Percentiles rank a stretch among this genome's conserved stretches.
phyloP scores from a whole-genome alignment of 2,329 filamentous ascomycete genomes.

The Botrytis paeoniae region DNA sequence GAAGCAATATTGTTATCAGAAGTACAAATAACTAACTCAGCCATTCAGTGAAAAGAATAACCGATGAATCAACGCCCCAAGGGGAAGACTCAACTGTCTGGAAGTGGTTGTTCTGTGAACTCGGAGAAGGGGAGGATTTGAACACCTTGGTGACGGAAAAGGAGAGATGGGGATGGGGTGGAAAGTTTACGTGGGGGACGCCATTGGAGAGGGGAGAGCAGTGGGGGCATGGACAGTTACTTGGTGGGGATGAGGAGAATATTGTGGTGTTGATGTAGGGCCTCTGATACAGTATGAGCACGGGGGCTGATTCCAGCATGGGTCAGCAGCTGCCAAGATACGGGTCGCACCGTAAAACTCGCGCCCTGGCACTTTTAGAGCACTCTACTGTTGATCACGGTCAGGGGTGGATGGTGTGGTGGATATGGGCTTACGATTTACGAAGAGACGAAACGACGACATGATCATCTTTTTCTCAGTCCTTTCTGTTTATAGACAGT shows the following conservation, averaged over 20 bases:
- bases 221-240: background rate
- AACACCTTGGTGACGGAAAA: background rate
- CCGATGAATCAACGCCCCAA: background rate
- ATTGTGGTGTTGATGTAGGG: background rate
- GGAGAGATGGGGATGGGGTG: background rate
- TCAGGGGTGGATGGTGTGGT: background rate
- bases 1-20: too few relatives aligned
- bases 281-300: background rate
- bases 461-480: background rate
- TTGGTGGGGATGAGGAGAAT: background rate
- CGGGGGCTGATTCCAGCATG: background rate
- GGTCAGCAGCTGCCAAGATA: background rate
- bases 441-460: background rate
- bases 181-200: background rate
- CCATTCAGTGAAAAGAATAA: background rate
- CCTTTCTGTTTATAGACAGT: background rate
- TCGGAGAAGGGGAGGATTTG: background rate
- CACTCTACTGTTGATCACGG: constrained; percentile 5
- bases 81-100: background rate
- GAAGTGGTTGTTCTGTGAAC: constrained; percentile 5
- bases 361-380: constrained; percentile 1
- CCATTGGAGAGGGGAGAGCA: background rate
- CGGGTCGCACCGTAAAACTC: background rate
- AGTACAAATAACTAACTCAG: background rate
- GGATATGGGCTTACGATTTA: background rate